Evolutionary conservation across 768 basidiomycete genomes (phyloP), one percentile per base, ranked within the genome.

Genomic region (Russula olivacea): DNA sequence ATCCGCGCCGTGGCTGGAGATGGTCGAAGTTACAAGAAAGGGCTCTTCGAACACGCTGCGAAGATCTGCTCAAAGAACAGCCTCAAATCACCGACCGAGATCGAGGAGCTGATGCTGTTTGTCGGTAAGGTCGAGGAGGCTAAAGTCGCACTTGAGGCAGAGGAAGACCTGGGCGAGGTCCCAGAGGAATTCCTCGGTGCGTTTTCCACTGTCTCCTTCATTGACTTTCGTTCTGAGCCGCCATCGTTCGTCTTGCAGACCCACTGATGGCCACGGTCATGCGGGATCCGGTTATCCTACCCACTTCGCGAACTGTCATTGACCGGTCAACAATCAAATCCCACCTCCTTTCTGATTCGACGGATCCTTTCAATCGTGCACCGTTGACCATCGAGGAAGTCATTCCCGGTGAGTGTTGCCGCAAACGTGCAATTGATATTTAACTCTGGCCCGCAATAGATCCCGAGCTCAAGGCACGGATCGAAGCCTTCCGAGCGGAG

Each of bases 301-400:
- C 97, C 0, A 86, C 89, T 0, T 98, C 95, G 2, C 80, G 78
- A 58, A 77, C 83, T 0, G 80, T 90, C 38, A 73, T 99, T 48
- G 97, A 99, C 73, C 84, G 91, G 25, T 80, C 89, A 2, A 98
- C 95, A 2, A 98, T 99, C 78, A 96, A 96, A 70, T 89, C 93
- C 1, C 94, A 97, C 73, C 76, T 98, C 40, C 77, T 99, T 21
- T 96, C 93, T 0, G 95, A 97, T 69, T 75, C 86, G 19, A 91
- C 85, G 58, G 97, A 99, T 74, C 97, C 97, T 1, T 99, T 98
- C 82, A 99, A 98, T 74, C 87, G 97, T 32, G 77, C 80, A 38
- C 92, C 96, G 2, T 77, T 97, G 30, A 74, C 78, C 11, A 84
- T 94, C 66, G 89, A 88, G 59, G 89, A 95, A 12, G 87, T 95